A percentile compares a stretch with the other conserved stretches of the same genome.
These are phyloP conservation scores for Fusarium albosuccineum DNA, from an alignment of 2,329 filamentous ascomycete genomes.

Conservation along the genomic window DNA sequence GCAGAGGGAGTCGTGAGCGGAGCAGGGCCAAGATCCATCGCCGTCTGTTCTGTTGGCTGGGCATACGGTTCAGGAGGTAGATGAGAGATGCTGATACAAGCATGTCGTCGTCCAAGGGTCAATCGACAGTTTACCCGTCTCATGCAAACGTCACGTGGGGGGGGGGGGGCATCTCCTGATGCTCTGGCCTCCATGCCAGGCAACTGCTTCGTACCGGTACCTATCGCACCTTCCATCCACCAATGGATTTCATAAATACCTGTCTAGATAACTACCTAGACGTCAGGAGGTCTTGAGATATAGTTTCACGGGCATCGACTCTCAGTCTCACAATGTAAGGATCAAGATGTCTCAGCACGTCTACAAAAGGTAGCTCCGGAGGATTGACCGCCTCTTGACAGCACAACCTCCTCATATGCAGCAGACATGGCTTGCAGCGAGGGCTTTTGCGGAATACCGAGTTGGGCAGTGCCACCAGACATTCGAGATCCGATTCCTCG, in stretches of 20 bases:
- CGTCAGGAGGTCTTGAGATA: background rate
- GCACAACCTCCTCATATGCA: slow-evolving; percentile 5
- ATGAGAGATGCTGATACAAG: background rate
- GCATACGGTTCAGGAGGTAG: slow-evolving; percentile 4
- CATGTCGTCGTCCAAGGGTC: slow-evolving; percentile 9
- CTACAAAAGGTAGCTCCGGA: background rate
- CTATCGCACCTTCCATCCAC: slow-evolving; percentile 5
- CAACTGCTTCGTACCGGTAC: background rate
- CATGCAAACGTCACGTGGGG: slow-evolving; percentile 21
- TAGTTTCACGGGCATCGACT: background rate
- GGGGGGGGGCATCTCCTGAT: slow-evolving; percentile 41
- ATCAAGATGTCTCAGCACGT: background rate
- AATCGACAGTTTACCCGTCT: slow-evolving; percentile 13
- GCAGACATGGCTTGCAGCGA: slow-evolving; percentile 19
- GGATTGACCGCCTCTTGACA: slow-evolving; percentile 25
- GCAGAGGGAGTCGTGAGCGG: background rate
- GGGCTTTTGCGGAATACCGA: slow-evolving; percentile 11
- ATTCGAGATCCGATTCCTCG: slow-evolving; percentile 14
- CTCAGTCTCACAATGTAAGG: background rate
- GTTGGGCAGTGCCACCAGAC: slow-evolving; percentile 22
- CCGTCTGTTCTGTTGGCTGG: slow-evolving; percentile 1
- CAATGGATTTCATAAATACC: background rate
- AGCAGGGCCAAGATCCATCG: background rate
- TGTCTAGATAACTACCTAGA: background rate
- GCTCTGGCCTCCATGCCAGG: background rate